Base-by-base conservation (phyloP, 192 early-diverging fungal genomes). In the Coemansia sp. region DNA sequence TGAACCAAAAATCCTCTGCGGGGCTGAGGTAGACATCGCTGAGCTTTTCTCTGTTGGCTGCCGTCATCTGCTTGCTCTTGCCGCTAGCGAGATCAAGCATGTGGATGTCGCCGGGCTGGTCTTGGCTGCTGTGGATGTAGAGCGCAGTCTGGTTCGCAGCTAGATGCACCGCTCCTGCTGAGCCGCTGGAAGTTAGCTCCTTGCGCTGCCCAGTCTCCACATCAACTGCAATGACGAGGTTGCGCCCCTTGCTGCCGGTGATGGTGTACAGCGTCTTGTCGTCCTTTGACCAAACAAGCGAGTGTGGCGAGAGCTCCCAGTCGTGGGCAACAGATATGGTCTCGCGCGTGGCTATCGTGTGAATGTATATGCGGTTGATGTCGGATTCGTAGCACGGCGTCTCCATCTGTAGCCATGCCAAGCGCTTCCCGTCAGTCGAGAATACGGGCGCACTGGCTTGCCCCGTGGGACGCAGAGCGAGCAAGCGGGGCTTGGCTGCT, bases 371-470 rank as follows among this genome's bases (percentile, higher is more conserved):
- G 15, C 82, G 70, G 53, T 86, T 79, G 19, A 83, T 84, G 37
- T 70, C 80, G 3, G 91, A 76, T 67, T 92, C 89, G 62, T 90
- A 87, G 26, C 84, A 76, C 8, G 86, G 87, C 22, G 69, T 82
- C 46, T 80, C 72, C 87, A 88, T 90, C 67, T 92, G 86, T 22
- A 91, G 65, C 70, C 87, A 92, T 8, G 86, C 84, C 22, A 92
- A 58, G 8, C 67, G 77, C 37, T 57, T 73, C 11, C 89, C 89
- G 24, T 85, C 86, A 2, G 85, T 68, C 0, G 85, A 81, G 59
- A 84, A 89, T 27, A 63, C 76, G 4, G 89, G 89, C 52, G 58
- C 50, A 38, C 79, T 69, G 39, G 87, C 82, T 40, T 82, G 80
- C 24, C 86, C 87, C 17, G 74, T 65, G 24, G 72, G 78, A 8